These are phyloP conservation scores for Cladosporium colombiae DNA, from an alignment of 2,329 filamentous ascomycete genomes.

Conservation along the genomic window DNA sequence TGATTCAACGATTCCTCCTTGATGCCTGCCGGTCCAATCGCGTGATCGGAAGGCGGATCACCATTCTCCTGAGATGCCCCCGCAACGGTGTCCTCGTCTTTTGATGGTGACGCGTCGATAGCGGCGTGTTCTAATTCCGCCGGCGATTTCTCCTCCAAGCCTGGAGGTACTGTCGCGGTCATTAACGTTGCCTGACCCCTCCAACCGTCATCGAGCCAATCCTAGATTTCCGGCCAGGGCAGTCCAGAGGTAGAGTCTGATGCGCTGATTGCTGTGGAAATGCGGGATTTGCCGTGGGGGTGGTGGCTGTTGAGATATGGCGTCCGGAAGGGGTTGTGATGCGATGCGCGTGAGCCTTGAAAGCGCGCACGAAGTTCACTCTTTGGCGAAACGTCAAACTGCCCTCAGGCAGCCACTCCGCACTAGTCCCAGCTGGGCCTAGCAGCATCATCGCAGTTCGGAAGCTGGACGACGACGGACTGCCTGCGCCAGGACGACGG, in stretches of 20 bases:
- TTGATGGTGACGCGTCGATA: constrained; percentile 18
- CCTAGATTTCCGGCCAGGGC: background rate
- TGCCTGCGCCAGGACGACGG: constrained; percentile 12
- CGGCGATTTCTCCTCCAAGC: constrained; percentile 18
- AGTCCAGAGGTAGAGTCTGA: constrained; percentile 18
- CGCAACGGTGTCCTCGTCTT: constrained; percentile 6
- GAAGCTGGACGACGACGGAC: constrained; percentile 16
- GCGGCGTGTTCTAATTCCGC: constrained; percentile 17
- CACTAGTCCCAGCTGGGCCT: background rate
- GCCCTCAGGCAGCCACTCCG: constrained; percentile 3
- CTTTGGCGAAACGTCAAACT: constrained; percentile 6
- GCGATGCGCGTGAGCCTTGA: constrained; percentile 9
- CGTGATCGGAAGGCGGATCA: constrained; percentile 7
- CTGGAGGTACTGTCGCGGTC: constrained; percentile 19
- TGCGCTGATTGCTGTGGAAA: constrained; percentile 29
- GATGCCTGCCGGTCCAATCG: constrained; percentile 11
- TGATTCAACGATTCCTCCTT: constrained; percentile 16
- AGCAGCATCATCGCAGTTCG: background rate
- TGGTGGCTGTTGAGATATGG: constrained; percentile 33
- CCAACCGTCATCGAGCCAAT: constrained; percentile 24
- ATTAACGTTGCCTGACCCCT: constrained; percentile 15
- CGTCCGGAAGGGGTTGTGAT: constrained; percentile 21
- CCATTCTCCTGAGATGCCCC: constrained; percentile 17
- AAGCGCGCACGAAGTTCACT: constrained; percentile 8
- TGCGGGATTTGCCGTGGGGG: constrained; percentile 36